A percentile compares a stretch with the other conserved stretches of the same genome.
Evolutionary conservation across 2,329 filamentous ascomycete genomes (phyloP).

Genomic region (Claviceps digitariae): DNA sequence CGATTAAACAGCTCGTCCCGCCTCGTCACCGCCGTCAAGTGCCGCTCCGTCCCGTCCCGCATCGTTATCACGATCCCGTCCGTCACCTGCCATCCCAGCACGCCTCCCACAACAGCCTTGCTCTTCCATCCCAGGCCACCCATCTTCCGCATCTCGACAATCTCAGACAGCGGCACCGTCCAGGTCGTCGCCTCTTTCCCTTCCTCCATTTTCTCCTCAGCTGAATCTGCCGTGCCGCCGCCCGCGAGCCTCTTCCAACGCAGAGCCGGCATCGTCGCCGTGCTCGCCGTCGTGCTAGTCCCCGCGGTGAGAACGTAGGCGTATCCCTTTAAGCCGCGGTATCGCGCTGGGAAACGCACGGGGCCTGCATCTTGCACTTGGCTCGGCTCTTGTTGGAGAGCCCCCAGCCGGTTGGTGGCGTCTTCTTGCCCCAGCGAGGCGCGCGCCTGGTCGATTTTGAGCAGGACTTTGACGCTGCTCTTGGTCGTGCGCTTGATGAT

Average conservation of each 20-base stretch:
- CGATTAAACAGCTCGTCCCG: constrained; percentile 74
- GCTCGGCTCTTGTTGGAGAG: not conserved
- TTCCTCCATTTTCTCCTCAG: not conserved
- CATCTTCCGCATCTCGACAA: constrained; percentile 62
- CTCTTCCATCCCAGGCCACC: constrained; percentile 77
- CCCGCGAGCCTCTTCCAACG: constrained; percentile 40
- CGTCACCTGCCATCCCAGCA: constrained; percentile 51
- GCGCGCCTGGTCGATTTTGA: constrained; percentile 57
- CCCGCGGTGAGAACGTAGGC: constrained; percentile 55
- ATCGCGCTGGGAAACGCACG: constrained; percentile 61
- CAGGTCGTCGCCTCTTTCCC: constrained; percentile 33
- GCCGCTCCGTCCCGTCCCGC: constrained; percentile 25
- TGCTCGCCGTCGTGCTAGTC: constrained; percentile 41
- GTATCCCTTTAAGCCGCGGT: constrained; percentile 56
- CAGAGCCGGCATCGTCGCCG: constrained; percentile 51
- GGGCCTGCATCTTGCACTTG: constrained; percentile 45
- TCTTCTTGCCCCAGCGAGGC: constrained; percentile 44
- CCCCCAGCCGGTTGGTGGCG: constrained; percentile 44
- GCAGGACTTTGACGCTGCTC: constrained; percentile 56
- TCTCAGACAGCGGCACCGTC: constrained; percentile 56
- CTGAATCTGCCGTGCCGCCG: constrained; percentile 22
- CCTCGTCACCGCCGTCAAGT: constrained; percentile 55
- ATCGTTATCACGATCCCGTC: constrained; percentile 60
- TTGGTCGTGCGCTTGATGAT: constrained; percentile 58
- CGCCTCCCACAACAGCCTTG: constrained; percentile 71